These are phyloP conservation scores for Scleromitrula shiraiana DNA, from an alignment of 2,329 filamentous ascomycete genomes.

Conservation along the genomic window DNA sequence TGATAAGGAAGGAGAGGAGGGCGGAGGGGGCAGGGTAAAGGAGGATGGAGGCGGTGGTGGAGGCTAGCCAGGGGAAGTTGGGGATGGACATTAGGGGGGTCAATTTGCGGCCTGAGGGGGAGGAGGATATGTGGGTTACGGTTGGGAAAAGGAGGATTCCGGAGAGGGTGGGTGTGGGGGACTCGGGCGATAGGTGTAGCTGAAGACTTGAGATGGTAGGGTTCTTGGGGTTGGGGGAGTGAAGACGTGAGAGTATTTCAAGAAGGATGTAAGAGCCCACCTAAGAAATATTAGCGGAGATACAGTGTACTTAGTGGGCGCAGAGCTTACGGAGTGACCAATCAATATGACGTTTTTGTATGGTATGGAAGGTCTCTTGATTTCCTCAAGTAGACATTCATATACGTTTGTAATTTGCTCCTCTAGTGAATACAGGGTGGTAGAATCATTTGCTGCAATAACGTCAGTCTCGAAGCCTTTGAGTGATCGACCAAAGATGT, in stretches of 20 bases:
- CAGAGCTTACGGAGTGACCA: slow-evolving; percentile 72
- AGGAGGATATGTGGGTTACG: slow-evolving; percentile 60
- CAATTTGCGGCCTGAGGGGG: slow-evolving; percentile 49
- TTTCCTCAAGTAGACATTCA: slow-evolving; percentile 13
- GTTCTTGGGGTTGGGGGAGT: slow-evolving; percentile 9
- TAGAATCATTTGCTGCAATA: slow-evolving; percentile 34
- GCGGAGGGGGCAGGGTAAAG: slow-evolving; percentile 36
- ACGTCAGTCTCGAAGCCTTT: slow-evolving; percentile 48
- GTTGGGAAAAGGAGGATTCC: slow-evolving; percentile 68
- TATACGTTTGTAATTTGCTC: slow-evolving; percentile 38
- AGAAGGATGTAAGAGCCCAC: slow-evolving; percentile 60
- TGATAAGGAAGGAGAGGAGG: slow-evolving; percentile 38
- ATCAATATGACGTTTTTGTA: slow-evolving; percentile 57
- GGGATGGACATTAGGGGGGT: slow-evolving; percentile 34
- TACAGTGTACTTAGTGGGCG: no score
- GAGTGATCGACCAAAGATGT: slow-evolving; percentile 51
- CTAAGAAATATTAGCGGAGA: slow-evolving; percentile 54
- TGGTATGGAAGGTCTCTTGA: slow-evolving; percentile 25
- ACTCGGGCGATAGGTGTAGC: no score
- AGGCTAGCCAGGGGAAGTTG: slow-evolving; percentile 21
- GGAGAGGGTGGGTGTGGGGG: not conserved
- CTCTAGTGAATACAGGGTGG: slow-evolving; percentile 38
- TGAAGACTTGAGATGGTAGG: slow-evolving; percentile 28
- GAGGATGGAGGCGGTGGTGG: slow-evolving; percentile 25
- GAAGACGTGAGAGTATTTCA: slow-evolving; percentile 49